Conservation (phyloP, 768 basidiomycete genomes). For the Psilocybe azurescens region DNA sequence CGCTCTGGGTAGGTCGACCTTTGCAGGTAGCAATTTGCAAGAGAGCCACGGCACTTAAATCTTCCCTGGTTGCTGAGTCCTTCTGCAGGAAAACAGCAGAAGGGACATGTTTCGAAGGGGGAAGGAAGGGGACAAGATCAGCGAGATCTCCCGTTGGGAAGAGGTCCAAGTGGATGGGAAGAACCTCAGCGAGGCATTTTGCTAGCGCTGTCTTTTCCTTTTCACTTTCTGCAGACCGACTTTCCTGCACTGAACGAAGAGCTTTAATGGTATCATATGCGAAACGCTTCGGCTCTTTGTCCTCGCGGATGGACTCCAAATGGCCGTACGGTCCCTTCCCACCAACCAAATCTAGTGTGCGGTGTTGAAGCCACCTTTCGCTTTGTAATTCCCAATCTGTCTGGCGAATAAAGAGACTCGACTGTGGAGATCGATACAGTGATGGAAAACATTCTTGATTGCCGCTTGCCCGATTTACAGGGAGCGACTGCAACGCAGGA, state of each 20-base stretch:
- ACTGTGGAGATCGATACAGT: conserved; percentile 5
- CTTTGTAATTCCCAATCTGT: not conserved
- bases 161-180: conserved; percentile 15
- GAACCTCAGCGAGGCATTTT: conserved; percentile 16
- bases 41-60: conserved; percentile 3
- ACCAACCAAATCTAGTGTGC: not conserved
- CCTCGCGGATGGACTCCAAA: not conserved
- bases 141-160: conserved; percentile 6
- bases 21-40: conserved; percentile 13
- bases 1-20: not conserved
- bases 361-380: not conserved
- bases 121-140: conserved; percentile 11
- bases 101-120: conserved; percentile 8
- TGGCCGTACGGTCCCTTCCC: too few relatives aligned
- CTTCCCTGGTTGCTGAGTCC: conserved; percentile 3
- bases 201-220: conserved; percentile 14
- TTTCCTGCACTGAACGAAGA: conserved; percentile 14
- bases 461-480: not conserved
- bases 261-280: conserved; percentile 15
- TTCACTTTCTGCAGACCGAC: conserved; percentile 11
- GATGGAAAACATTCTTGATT: conserved; percentile 4
- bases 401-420: not conserved
- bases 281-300: not conserved
- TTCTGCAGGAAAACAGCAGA: not conserved
- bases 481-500: conserved; percentile 5